phyloP scores from a whole-genome alignment of 495 filamentous ascomycete genomes.

The Parmelia sp. region DNA sequence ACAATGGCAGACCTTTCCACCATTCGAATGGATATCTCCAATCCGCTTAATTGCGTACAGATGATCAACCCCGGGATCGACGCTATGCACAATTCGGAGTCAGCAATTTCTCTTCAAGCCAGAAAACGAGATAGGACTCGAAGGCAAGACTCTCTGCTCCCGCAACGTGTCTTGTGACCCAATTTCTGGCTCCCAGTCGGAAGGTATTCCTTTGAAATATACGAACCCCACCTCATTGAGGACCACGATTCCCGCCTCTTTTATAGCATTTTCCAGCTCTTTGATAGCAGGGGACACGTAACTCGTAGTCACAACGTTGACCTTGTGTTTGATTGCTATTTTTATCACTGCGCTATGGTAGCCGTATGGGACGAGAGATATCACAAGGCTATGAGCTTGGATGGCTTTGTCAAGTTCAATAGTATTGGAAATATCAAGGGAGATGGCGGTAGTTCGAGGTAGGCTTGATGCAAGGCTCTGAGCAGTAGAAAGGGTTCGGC shows the following conservation, averaged over 20 bases:
- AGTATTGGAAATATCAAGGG: conserved; percentile 11
- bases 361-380: conserved; percentile 83
- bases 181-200: too few relatives aligned
- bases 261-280: conserved; percentile 74
- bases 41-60: conserved; percentile 89
- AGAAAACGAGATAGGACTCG: too few relatives aligned
- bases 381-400: conserved; percentile 4
- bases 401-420: conserved; percentile 5
- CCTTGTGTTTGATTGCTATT: conserved; percentile 85
- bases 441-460: conserved; percentile 1
- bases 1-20: conserved; percentile 62
- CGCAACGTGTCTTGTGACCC: too few relatives aligned
- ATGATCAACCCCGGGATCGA: conserved; percentile 57
- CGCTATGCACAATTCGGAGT: neutral
- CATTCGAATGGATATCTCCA: conserved; percentile 65
- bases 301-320: conserved; percentile 92
- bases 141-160: too few relatives aligned
- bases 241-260: conserved; percentile 91
- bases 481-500: conserved; percentile 10
- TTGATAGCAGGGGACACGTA: conserved; percentile 91
- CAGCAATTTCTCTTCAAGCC: too few relatives aligned
- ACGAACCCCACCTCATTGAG: conserved; percentile 92
- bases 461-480: neutral
- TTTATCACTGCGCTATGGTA: conserved; percentile 89
- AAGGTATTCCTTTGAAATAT: too few relatives aligned